Conservation (phyloP, 2,329 filamentous ascomycete species). For the Parastagonospora avenae region DNA sequence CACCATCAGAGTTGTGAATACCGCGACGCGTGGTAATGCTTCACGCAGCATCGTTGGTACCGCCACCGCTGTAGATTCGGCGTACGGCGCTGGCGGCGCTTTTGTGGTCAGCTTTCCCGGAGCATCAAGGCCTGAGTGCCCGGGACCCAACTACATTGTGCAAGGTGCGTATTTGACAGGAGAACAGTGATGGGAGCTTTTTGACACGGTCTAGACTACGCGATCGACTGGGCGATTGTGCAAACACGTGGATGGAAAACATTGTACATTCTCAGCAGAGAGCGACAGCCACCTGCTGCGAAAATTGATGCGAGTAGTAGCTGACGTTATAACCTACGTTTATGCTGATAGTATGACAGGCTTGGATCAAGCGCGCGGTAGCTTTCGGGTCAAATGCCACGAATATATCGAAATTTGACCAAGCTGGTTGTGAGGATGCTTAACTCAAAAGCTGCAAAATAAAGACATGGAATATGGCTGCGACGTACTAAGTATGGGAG, state of each 20-base stretch:
- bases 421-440: constrained; percentile 18
- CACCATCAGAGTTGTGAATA: constrained; percentile 31
- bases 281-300: constrained; percentile 21
- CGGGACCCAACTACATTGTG: constrained; percentile 38
- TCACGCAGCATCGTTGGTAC: constrained; percentile 25
- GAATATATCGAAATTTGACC: constrained; percentile 22
- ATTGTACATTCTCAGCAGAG: constrained; percentile 33
- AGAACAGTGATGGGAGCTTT: no score
- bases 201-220: constrained; percentile 21
- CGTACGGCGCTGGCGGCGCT: constrained; percentile 26
- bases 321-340: background rate
- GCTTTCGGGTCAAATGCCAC: constrained; percentile 22
- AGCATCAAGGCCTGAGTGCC: constrained; percentile 18
- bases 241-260: constrained; percentile 37
- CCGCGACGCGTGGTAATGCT: constrained; percentile 20
- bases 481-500: background rate
- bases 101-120: constrained; percentile 34
- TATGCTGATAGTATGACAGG: constrained; percentile 7
- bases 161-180: constrained; percentile 17
- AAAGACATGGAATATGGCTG: no score
- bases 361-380: constrained; percentile 21
- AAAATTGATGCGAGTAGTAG: constrained; percentile 24
- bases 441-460: background rate
- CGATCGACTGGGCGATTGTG: constrained; percentile 32
- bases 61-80: constrained; percentile 24